Conservation (phyloP, 345 rosid genomes). For the Eucalyptus albens region DNA sequence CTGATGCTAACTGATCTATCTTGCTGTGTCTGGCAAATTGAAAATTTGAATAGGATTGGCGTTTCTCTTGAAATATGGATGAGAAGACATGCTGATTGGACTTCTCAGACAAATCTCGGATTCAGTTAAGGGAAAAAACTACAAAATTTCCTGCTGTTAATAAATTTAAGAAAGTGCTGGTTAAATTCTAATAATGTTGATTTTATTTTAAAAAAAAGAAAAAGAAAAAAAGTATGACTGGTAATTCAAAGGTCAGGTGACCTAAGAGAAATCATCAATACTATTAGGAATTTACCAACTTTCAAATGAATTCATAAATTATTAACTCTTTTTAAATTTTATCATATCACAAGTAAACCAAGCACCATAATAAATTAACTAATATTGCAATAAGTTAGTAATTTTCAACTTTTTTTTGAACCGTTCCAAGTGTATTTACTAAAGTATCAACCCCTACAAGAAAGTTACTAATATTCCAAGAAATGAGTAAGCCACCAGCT, state of each 20-base stretch:
- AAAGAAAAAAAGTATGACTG: neutral
- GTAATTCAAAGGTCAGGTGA: neutral
- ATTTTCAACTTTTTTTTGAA: too few relatives aligned
- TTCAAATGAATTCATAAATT: too few relatives aligned
- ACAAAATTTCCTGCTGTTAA: neutral
- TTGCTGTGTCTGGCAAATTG: neutral
- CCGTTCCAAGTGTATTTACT: accelerated
- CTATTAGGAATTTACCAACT: neutral
- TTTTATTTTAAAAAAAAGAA: too few relatives aligned
- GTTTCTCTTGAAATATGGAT: neutral
- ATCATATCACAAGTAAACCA: neutral
- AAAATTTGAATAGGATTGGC: neutral
- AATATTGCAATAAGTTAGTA: too few relatives aligned
- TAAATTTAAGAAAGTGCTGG: neutral
- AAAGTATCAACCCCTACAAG: too few relatives aligned
- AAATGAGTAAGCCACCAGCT: too few relatives aligned
- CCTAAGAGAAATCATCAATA: neutral
- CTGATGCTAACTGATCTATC: neutral
- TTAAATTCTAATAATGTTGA: neutral
- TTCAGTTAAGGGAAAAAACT: neutral
- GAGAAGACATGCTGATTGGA: neutral
- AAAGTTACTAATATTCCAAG: too few relatives aligned
- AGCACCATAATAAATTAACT: too few relatives aligned
- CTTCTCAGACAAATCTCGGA: accelerated
- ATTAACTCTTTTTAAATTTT: too few relatives aligned